phyloP scores from a whole-genome alignment of 139 green algal genomes.

The Edaphochlamys debaryana region DNA sequence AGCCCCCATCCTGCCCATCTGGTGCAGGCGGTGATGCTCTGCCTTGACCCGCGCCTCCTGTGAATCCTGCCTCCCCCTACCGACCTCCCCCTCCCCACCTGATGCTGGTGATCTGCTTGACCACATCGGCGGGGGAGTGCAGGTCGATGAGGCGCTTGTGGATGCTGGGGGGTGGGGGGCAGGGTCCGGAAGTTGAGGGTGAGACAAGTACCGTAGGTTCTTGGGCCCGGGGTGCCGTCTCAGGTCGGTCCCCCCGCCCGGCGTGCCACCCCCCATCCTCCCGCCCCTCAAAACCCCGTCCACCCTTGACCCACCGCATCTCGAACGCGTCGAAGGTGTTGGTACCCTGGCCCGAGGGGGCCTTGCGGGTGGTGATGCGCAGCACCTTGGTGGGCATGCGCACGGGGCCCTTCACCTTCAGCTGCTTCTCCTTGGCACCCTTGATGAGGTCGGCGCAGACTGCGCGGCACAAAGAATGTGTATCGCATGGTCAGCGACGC shows the following conservation, averaged over 20 bases:
- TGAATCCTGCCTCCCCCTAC: too few relatives aligned
- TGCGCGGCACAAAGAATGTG: background rate
- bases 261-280: too few relatives aligned
- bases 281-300: too few relatives aligned
- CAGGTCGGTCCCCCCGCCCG: too few relatives aligned
- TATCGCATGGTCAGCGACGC: background rate
- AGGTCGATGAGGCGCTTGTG: constrained; percentile 99
- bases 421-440: constrained; percentile 98
- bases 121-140: constrained; percentile 96
- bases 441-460: constrained; percentile 98
- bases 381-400: constrained; percentile 99
- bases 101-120: constrained; percentile 99
- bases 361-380: constrained; percentile 97
- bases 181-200: background rate
- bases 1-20: too few relatives aligned
- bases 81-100: constrained; percentile 46
- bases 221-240: too few relatives aligned
- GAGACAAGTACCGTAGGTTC: too few relatives aligned
- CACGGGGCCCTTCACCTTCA: constrained; percentile 98
- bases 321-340: constrained; percentile 99
- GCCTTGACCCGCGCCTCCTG: too few relatives aligned
- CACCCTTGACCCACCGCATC: constrained; percentile 77
- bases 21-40: too few relatives aligned
- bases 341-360: constrained; percentile 98
- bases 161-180: constrained; percentile 68